A percentile compares a stretch with the other conserved stretches of the same genome.
Conservation (phyloP, 345 rosid species). For the Firmiana major region DNA sequence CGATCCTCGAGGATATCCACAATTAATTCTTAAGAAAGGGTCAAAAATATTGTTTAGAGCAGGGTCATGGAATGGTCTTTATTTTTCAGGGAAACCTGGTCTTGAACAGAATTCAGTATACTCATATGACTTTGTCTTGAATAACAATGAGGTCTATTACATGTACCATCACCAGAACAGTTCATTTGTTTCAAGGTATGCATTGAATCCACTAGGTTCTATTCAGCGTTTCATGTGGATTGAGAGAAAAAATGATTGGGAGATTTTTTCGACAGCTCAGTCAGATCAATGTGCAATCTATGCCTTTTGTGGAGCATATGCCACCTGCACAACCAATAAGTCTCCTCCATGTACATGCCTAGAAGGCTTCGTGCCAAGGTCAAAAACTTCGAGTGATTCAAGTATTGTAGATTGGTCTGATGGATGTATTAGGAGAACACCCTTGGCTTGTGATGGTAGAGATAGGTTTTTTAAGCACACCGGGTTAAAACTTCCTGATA, state of each 20-base stretch:
- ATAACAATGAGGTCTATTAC: slow-evolving; percentile 29
- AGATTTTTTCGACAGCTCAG: slow-evolving; percentile 20
- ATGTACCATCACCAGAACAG: slow-evolving; percentile 15
- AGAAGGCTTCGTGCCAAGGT: slow-evolving; percentile 35
- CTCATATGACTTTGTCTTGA: slow-evolving; percentile 25
- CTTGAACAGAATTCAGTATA: background rate
- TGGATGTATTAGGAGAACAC: slow-evolving; percentile 33
- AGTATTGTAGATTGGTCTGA: slow-evolving; percentile 31
- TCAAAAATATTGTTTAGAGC: slow-evolving; percentile 14
- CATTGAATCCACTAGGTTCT: slow-evolving; percentile 20
- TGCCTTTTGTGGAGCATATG: slow-evolving; percentile 34
- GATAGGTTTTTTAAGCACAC: slow-evolving; percentile 29
- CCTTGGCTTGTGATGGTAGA: slow-evolving; percentile 19
- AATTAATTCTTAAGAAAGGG: slow-evolving; percentile 22
- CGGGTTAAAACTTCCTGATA: slow-evolving; percentile 41
- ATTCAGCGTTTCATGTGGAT: slow-evolving; percentile 26
- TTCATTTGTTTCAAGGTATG: slow-evolving; percentile 25
- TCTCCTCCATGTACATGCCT: slow-evolving; percentile 39
- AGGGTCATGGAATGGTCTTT: slow-evolving; percentile 44
- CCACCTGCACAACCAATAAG: slow-evolving; percentile 29
- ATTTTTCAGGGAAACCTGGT: slow-evolving; percentile 26
- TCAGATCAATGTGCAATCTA: slow-evolving; percentile 38
- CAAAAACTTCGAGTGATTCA: slow-evolving; percentile 15
- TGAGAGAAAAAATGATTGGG: slow-evolving; percentile 26
- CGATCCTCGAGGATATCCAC: slow-evolving; percentile 35